phyloP scores from a whole-genome alignment of 139 green algal species.

The Desmodesmus armatus region DNA sequence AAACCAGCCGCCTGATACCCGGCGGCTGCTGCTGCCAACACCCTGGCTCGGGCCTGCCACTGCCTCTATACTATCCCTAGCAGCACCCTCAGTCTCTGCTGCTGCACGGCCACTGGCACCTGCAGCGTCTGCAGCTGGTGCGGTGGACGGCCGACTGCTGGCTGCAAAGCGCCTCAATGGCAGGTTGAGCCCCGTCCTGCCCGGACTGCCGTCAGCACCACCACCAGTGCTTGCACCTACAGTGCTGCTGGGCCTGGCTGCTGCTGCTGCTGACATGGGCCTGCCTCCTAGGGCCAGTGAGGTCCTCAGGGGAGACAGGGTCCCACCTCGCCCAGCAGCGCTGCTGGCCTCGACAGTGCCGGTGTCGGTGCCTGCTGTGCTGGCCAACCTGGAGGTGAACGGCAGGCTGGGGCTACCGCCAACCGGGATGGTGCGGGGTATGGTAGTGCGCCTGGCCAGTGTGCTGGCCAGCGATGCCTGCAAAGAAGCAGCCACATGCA shows the following conservation, averaged over 20 bases:
- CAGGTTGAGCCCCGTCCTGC: too few species aligned
- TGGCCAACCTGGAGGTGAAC: conserved; percentile 6
- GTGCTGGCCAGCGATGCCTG: conserved; percentile 9
- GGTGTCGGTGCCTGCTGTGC: neutral
- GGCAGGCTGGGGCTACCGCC: conserved; percentile 16
- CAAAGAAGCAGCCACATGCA: neutral
- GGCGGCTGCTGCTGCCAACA: too few species aligned
- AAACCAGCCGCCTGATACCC: too few species aligned
- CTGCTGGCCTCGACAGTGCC: neutral
- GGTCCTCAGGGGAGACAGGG: neutral
- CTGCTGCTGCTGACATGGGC: neutral
- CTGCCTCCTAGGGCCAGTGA: too few species aligned
- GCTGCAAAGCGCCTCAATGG: too few species aligned
- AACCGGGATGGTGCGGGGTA: neutral
- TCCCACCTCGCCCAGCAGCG: too few species aligned
- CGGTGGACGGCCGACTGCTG: neutral
- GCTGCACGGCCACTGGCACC: neutral
- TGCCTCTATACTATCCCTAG: too few species aligned
- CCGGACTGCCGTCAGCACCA: neutral
- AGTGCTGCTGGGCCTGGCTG: neutral
- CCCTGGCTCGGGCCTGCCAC: too few species aligned
- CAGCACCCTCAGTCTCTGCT: too few species aligned
- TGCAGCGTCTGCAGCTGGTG: neutral
- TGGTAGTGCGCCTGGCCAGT: conserved; percentile 19
- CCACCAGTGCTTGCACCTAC: neutral